Base-by-base conservation (phyloP, 257 asterid genomes). In the Pogostemon cablin region DNA sequence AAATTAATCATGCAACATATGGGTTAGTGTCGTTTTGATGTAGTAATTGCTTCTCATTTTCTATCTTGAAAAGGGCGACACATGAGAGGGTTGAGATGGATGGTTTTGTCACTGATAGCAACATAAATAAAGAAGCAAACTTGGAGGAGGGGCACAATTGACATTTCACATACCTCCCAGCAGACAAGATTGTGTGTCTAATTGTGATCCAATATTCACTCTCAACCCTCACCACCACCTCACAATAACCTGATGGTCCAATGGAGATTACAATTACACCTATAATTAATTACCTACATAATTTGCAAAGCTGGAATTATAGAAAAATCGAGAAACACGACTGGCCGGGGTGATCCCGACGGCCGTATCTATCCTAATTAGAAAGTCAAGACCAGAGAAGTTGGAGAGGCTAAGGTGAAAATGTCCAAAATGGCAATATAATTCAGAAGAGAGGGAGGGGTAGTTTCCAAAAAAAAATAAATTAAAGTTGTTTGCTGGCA, bases 401-500 rank as follows among this genome's bases (percentile, higher is more conserved):
- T 17, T 5, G 52, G 25, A 32, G 1, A 9, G 44, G 61, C 6
- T 9, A 43, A 47, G 11, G 47, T 34, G 48, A 9, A 57, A 10
- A 58, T 57, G 15, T 43, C 46, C 46, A 46, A 44, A 56, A n/a
- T 15, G 39, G 7, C 11, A 2, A 57, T 57, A 43, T 0, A 62
- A 49, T 49, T 50, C 37, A 62, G 17, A 47, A 73, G 32, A 52
- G 73, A 68, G 58, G 78, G 81, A 74, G 50, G 81, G 78, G 81
- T 76, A 56, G 81, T 58, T 83, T 10, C 17, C 17, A 15, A 15
- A 15, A 15, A 15, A 15, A 15, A 32, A 35, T 53, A 64, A 71
- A 74, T 72, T 82, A 75, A 82, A 66, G 78, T 48, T 57, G 20
- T 71, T 46, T 17, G 84, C 75, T 81, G 87, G 69, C 79, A 54